Evolutionary conservation across 169 alveolate genomes (phyloP), one percentile per base, ranked within the genome.

Genomic region (Eimeria mitis): DNA sequence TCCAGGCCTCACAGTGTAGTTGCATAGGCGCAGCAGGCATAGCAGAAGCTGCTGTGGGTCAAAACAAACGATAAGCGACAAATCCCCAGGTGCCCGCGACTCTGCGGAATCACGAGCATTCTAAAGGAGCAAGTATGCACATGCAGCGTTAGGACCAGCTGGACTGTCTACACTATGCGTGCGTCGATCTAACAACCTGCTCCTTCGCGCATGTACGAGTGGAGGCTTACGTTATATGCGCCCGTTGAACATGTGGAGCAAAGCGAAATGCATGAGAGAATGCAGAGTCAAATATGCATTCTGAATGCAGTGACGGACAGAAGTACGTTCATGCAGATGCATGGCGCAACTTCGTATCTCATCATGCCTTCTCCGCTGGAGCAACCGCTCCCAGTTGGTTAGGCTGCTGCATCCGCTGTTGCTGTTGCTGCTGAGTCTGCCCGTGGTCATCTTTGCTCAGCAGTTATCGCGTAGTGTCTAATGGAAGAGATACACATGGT

Each of bases 401-500:
- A 7, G 65, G 65, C 76, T n/a, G 76, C 76, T 68, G 76, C 76
- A 5, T 6, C 76, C n/a, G 16, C 84, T 40, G 83, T 23, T 71
- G 54, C 83, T 71, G 84, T 47, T 31, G 81, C 5, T 6, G 84
- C 59, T 73, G 84, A 56, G 4, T 73, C 61, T 42, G 61, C n/a
- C 47, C 40, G 47, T 49, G 68, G 59, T 2, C 13, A 52, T 79
- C 16, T 79, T 47, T 47, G 44, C 5, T 47, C 28, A 23, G 40
- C 37, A 11, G 23, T 21, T 34, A 21, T n/a, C 37, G 37, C 37
- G 54, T 16, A 14, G 23, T 44, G 52, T 19, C 56, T 73, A 34
- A 6, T n/a, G 89, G 47, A 89, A 70, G 23, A 75, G 28, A 44
- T 89, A 49, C 63, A 54, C 95, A 31, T 89, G 83, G 52, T 89